phyloP scores from a whole-genome alignment of 192 early-diverging fungal genomes.

The Spinellus fusiger region DNA sequence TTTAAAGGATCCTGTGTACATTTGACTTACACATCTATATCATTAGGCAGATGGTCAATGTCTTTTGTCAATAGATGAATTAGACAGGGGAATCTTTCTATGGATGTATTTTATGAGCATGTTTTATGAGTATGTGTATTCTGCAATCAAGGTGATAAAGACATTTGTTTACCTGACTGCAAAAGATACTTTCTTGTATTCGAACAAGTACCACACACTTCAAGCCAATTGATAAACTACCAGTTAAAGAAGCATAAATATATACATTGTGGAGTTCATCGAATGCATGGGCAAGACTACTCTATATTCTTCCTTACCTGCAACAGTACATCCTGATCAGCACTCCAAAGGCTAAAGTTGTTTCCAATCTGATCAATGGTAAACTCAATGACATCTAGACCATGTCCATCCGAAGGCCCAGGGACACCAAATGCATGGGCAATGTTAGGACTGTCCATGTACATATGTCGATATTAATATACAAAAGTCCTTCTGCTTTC shows the following conservation, averaged over 20 bases:
- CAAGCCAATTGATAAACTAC: conserved; percentile 32
- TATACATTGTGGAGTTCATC: not conserved
- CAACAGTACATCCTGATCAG: conserved; percentile 59
- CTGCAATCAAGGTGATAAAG: not conserved
- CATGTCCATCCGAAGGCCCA: conserved; percentile 47
- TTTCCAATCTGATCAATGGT: conserved; percentile 50
- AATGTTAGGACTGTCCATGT: conserved; percentile 50
- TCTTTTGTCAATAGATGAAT: conserved; percentile 55
- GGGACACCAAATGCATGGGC: conserved; percentile 48
- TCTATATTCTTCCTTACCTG: conserved; percentile 33
- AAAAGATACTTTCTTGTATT: conserved; percentile 42
- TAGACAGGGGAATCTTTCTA: conserved; percentile 52
- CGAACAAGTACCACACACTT: conserved; percentile 36
- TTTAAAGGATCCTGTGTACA: not conserved
- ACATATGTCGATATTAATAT: too few relatives aligned
- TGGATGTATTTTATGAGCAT: conserved; percentile 6
- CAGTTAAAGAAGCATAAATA: not conserved
- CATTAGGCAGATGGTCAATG: conserved; percentile 49
- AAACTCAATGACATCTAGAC: conserved; percentile 52
- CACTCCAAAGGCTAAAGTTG: conserved; percentile 65
- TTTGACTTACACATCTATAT: conserved; percentile 49
- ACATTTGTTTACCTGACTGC: conserved; percentile 35
- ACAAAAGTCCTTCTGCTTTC: too few relatives aligned
- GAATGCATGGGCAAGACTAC: too few relatives aligned
- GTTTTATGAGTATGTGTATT: too few relatives aligned